These are phyloP conservation scores for Fusarium pininemorale DNA, from an alignment of 2,329 filamentous ascomycete genomes.

Conservation along the genomic window DNA sequence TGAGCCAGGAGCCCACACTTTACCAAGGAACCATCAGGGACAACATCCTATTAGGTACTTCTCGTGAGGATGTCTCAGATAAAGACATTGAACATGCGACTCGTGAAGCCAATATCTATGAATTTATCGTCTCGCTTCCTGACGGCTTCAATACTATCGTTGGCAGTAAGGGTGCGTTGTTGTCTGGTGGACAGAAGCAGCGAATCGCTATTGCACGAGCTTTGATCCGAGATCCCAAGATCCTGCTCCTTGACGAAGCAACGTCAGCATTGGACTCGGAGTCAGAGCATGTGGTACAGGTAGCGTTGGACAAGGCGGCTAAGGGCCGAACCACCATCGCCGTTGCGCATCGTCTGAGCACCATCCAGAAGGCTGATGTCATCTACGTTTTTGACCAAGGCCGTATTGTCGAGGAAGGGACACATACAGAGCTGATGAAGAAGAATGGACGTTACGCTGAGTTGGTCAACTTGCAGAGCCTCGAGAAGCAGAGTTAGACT, in stretches of 20 bases:
- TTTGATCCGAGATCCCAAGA: slow-evolving; percentile 87
- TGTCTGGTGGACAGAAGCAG: slow-evolving; percentile 94
- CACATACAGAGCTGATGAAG: slow-evolving; percentile 76
- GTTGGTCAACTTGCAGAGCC: slow-evolving; percentile 80
- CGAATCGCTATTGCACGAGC: slow-evolving; percentile 93
- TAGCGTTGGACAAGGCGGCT: slow-evolving; percentile 81
- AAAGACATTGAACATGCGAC: slow-evolving; percentile 80
- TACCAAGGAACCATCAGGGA: slow-evolving; percentile 93
- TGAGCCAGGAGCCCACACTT: slow-evolving; percentile 92
- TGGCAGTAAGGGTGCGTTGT: slow-evolving; percentile 84
- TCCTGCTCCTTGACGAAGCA: slow-evolving; percentile 85
- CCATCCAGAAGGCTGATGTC: slow-evolving; percentile 92
- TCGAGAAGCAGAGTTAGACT: slow-evolving; percentile 65
- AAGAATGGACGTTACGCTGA: slow-evolving; percentile 79
- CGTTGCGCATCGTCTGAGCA: slow-evolving; percentile 89
- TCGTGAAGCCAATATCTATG: slow-evolving; percentile 90
- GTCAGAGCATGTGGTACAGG: slow-evolving; percentile 82
- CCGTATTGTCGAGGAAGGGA: slow-evolving; percentile 83
- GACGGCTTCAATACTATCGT: slow-evolving; percentile 88
- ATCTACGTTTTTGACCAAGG: slow-evolving; percentile 98
- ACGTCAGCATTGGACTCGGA: slow-evolving; percentile 81
- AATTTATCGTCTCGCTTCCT: slow-evolving; percentile 86
- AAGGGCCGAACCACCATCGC: slow-evolving; percentile 91
- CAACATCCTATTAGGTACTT: slow-evolving; percentile 84
- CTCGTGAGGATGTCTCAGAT: slow-evolving; percentile 74